These are phyloP conservation scores for Ammopiptanthus mongolicus DNA, from an alignment of 306 rosid genomes.

Conservation along the genomic window DNA sequence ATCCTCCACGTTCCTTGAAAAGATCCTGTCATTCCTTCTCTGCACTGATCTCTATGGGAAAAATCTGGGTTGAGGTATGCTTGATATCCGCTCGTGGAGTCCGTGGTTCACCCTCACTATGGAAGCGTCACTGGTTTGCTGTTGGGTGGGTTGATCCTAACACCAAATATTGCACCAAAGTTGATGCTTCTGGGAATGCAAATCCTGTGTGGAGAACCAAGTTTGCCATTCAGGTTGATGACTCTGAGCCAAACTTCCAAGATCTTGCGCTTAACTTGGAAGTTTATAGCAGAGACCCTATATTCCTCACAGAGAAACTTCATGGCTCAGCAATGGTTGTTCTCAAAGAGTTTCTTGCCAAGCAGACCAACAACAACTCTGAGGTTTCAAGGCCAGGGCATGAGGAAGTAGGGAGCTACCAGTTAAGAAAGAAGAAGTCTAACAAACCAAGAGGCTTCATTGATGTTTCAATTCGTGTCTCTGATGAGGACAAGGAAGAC, in stretches of 20 bases:
- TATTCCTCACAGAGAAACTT: slow-evolving; percentile 66
- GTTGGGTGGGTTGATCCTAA: slow-evolving; percentile 78
- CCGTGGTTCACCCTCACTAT: slow-evolving; percentile 45
- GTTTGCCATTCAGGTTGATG: slow-evolving; percentile 56
- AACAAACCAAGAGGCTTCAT: slow-evolving; percentile 64
- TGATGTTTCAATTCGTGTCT: slow-evolving; percentile 65
- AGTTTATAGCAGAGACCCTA: slow-evolving; percentile 71
- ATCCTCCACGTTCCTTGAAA: no score
- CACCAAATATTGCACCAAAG: slow-evolving; percentile 60
- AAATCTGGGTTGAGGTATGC: slow-evolving; percentile 67
- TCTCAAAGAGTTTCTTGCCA: slow-evolving; percentile 66
- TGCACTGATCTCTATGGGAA: no score
- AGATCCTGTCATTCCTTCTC: no score
- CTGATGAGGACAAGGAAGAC: slow-evolving; percentile 52
- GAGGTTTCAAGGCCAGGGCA: slow-evolving; percentile 33
- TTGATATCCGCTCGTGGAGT: slow-evolving; percentile 81
- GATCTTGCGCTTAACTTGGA: slow-evolving; percentile 59
- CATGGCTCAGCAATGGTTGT: slow-evolving; percentile 68
- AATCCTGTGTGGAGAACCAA: slow-evolving; percentile 82
- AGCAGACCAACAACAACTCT: no score
- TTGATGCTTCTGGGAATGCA: slow-evolving; percentile 67
- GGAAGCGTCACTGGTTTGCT: slow-evolving; percentile 88
- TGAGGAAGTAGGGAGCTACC: slow-evolving; percentile 73
- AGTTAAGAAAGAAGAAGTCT: slow-evolving; percentile 56
- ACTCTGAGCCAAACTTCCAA: slow-evolving; percentile 30